A percentile compares a stretch with the other conserved stretches of the same genome.
Evolutionary conservation across 306 rosid species (phyloP).

Genomic region (Gleditsia sinensis): DNA sequence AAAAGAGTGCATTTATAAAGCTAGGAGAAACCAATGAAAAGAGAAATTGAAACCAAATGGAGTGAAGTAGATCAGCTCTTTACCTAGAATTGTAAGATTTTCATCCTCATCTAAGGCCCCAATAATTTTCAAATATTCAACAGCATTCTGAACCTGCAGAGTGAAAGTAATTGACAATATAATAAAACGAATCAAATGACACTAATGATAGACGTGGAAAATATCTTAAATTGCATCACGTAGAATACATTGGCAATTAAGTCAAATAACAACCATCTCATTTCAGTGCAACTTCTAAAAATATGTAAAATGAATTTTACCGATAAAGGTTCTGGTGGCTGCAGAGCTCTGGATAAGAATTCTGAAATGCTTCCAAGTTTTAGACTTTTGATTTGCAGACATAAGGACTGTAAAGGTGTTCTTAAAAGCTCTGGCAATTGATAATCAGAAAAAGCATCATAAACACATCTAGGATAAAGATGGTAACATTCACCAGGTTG

Average conservation of each 20-base stretch:
- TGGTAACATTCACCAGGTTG: constrained; percentile 94
- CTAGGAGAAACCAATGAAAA: constrained; percentile 14
- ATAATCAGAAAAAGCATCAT: constrained; percentile 83
- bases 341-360: constrained; percentile 92
- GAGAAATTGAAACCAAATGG: constrained; percentile 26
- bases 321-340: constrained; percentile 88
- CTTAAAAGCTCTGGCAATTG: constrained; percentile 95
- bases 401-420: constrained; percentile 93
- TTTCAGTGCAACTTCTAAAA: constrained; percentile 33
- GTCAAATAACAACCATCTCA: constrained; percentile 25
- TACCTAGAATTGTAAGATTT: constrained; percentile 88
- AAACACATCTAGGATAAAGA: constrained; percentile 91
- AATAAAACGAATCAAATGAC: constrained; percentile 29
- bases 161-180: constrained; percentile 23
- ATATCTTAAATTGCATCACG: constrained; percentile 19
- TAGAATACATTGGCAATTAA: constrained; percentile 7
- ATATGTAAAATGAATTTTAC: constrained; percentile 47
- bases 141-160: constrained; percentile 89
- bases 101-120: constrained; percentile 93
- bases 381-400: constrained; percentile 95
- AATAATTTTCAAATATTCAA: constrained; percentile 83
- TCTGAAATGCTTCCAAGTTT: constrained; percentile 93
- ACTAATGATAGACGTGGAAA: constrained; percentile 14
- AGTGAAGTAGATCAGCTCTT: constrained; percentile 7
- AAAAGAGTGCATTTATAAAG: constrained; percentile 6